Evolutionary conservation across 192 early-diverging fungal species (phyloP).

Genomic region (Gigaspora rosea): DNA sequence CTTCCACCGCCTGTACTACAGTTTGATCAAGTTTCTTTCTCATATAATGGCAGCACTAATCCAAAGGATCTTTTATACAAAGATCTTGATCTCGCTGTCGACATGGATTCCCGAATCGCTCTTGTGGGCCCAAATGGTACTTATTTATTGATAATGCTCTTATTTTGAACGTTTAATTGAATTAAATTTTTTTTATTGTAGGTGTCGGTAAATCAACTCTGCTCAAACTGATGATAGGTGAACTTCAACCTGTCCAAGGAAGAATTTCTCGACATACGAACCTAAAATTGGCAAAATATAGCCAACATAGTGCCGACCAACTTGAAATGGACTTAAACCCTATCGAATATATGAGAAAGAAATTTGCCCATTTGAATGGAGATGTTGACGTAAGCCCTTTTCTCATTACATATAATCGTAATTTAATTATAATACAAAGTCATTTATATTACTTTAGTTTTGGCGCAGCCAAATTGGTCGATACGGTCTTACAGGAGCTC

Average conservation of each 20-base stretch:
- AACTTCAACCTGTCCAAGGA: slow-evolving; percentile 81
- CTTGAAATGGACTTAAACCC: slow-evolving; percentile 84
- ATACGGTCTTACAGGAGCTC: slow-evolving; percentile 91
- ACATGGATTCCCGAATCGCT: slow-evolving; percentile 98
- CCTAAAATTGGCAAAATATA: slow-evolving; percentile 95
- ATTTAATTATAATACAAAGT: not conserved
- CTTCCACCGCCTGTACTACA: slow-evolving; percentile 95
- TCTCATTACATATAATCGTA: not conserved
- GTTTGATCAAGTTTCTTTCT: slow-evolving; percentile 91
- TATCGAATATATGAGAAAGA: slow-evolving; percentile 87
- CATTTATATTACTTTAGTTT: slow-evolving; percentile 45
- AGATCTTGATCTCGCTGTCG: slow-evolving; percentile 89
- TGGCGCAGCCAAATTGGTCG: slow-evolving; percentile 92
- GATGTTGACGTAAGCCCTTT: slow-evolving; percentile 58
- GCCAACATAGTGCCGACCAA: slow-evolving; percentile 96
- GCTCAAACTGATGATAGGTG: slow-evolving; percentile 94
- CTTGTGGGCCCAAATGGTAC: slow-evolving; percentile 96
- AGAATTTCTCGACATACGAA: slow-evolving; percentile 87
- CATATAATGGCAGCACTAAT: slow-evolving; percentile 75
- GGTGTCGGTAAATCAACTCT: slow-evolving; percentile 90
- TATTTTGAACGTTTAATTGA: not conserved
- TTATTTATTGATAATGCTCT: slow-evolving; percentile 59
- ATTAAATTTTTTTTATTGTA: not conserved
- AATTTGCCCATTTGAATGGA: slow-evolving; percentile 80
- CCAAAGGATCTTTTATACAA: slow-evolving; percentile 84